Evolutionary conservation across 441 rosid species (phyloP).

Genomic region (Corymbia calophylla): DNA sequence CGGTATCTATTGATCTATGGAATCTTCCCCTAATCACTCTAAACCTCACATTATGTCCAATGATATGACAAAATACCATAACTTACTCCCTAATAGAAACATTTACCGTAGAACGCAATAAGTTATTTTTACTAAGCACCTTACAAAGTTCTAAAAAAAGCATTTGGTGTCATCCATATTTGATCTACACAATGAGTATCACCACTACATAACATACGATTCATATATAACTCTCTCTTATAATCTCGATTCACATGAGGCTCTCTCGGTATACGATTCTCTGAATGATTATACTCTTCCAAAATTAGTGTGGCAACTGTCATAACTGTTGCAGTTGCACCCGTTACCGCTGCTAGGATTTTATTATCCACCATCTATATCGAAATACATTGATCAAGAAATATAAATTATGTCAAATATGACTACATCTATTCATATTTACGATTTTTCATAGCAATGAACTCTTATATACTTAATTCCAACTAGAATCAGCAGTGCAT

Average conservation of each 20-base stretch:
- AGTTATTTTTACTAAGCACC: not conserved
- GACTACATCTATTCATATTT: too few species aligned
- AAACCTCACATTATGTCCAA: not conserved
- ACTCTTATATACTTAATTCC: too few species aligned
- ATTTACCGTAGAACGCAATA: not conserved
- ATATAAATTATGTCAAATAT: too few species aligned
- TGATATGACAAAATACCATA: not conserved
- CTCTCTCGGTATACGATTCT: not conserved
- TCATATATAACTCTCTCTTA: not conserved
- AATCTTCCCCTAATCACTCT: not conserved
- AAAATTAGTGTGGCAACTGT: not conserved
- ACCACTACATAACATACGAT: not conserved
- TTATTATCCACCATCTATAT: not conserved
- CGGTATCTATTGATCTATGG: not conserved
- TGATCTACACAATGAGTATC: not conserved
- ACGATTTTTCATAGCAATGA: too few species aligned
- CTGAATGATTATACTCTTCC: not conserved
- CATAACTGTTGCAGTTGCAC: fast-evolving
- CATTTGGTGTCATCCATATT: fast-evolving
- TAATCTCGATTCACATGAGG: not conserved
- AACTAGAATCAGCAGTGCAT: too few species aligned
- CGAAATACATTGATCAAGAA: not conserved
- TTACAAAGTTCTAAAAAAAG: not conserved
- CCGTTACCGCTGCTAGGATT: fast-evolving
- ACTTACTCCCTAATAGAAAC: not conserved